Conservation (phyloP, 2,329 filamentous ascomycete genomes). For the Beauveria caledonica region DNA sequence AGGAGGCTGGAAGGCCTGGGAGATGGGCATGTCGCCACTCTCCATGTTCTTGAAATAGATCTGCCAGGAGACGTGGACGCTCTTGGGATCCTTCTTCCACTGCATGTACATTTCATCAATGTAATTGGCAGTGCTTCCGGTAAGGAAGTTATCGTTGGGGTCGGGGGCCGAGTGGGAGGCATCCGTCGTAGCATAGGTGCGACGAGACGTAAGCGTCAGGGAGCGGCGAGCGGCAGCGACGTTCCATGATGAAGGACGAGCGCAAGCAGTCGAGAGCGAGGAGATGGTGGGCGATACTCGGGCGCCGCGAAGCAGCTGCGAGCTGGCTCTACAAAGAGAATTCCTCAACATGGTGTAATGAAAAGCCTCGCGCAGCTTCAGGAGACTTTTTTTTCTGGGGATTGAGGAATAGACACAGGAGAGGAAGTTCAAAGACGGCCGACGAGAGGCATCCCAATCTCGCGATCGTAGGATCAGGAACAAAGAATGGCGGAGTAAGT, state of each 20-base stretch:
- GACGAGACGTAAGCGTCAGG: constrained; percentile 41
- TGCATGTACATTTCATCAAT: constrained; percentile 99
- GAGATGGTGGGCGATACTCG: constrained; percentile 36
- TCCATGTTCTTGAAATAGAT: constrained; percentile 99
- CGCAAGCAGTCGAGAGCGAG: constrained; percentile 34
- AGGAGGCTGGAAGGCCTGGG: constrained; percentile 91
- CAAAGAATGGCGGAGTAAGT: constrained; percentile 44
- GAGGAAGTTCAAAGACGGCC: constrained; percentile 16
- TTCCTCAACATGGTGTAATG: constrained; percentile 61
- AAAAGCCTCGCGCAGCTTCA: constrained; percentile 14
- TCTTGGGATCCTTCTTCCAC: constrained; percentile 89
- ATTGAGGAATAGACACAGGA: constrained; percentile 3
- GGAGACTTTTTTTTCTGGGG: constrained; percentile 8
- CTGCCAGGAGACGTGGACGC: constrained; percentile 97
- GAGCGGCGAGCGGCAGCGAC: constrained; percentile 39
- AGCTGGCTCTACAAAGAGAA: constrained; percentile 56
- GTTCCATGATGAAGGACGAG: constrained; percentile 35
- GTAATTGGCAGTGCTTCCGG: constrained; percentile 96
- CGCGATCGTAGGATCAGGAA: constrained; percentile 21
- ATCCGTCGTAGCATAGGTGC: constrained; percentile 41
- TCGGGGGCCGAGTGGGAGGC: constrained; percentile 53
- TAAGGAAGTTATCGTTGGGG: constrained; percentile 91
- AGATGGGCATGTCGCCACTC: constrained; percentile 93
- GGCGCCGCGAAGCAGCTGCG: constrained; percentile 50
- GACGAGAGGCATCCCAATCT: constrained; percentile 25